Base-by-base conservation (phyloP, 2,329 filamentous ascomycete species). In the Didymella pomorum region DNA sequence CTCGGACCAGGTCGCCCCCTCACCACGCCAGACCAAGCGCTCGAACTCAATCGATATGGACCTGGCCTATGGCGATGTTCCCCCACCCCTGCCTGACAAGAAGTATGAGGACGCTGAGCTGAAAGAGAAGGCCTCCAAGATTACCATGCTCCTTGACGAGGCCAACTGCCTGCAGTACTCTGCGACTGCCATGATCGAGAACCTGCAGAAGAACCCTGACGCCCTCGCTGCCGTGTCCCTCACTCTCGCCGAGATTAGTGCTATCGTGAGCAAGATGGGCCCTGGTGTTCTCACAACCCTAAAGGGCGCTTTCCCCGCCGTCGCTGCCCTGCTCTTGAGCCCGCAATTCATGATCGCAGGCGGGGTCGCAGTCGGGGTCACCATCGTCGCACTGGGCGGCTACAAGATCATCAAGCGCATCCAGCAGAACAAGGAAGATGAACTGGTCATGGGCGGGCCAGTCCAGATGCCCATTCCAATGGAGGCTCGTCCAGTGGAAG, bases 371-470 rank as follows among this genome's bases (percentile, higher is more conserved):
- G 88, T 97, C 0, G 95, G 95, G 14, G 89, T 97, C n/a, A 98
- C 95, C 0, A 88, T 98, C 9, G 92, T 99, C 69, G 93, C 95
- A 75, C 92, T 99, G 60, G 95, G 95, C 52, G 94, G 95, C 5
- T 98, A 92, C 85, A 98, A 97, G 80, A 97, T 99, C 75, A 88
- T 99, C 79, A 96, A 97, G 83, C 89, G 88, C 68, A 91, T 98
- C 65, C 81, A 82, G 69, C 78, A 79, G 56, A 78, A 79, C 58
- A 79, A 79, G 31, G 72, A 71, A 10, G 73, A 76, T 26, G 69
- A 70, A 25, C 62, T 53, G 66, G 53, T 39, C 39, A 54, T 54
- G 45, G 53, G 61, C 50, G 58, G 44, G 42, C 59, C 26, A 46
- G 60, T 56, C 66, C 52, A 54, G 63, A 42, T 61, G 43, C 60